Percentiles rank a stretch among this genome's conserved stretches.
These are phyloP conservation scores for Picea glauca DNA, from an alignment of 75 land plant genomes.

Conservation along the genomic window DNA sequence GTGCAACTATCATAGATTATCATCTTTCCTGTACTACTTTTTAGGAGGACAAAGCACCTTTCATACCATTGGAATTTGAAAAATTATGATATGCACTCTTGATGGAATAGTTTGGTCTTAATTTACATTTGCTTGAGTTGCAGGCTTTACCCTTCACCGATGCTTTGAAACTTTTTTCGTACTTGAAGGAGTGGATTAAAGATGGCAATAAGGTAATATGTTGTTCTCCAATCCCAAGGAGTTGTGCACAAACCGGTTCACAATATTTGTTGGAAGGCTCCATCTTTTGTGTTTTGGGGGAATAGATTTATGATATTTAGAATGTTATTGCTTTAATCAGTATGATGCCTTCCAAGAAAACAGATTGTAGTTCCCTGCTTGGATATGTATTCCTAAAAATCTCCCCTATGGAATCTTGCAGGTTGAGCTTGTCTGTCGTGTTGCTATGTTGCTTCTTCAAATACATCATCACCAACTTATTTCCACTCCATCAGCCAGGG, in stretches of 20 bases:
- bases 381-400: not conserved
- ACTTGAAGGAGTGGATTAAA: conserved; percentile 67
- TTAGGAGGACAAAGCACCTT: not conserved
- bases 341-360: not conserved
- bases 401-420: conserved; percentile 18
- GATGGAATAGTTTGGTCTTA: not conserved
- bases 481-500: conserved; percentile 66
- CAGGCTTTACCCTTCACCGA: conserved; percentile 93
- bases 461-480: conserved; percentile 81
- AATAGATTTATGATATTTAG: not conserved
- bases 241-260: not conserved
- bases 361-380: not conserved
- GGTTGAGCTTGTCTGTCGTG: conserved; percentile 90
- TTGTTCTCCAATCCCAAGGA: not conserved
- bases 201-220: conserved; percentile 65
- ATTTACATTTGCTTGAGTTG: not conserved
- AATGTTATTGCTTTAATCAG: not conserved
- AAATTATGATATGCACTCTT: not conserved
- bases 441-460: conserved; percentile 65
- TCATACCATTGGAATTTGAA: not conserved
- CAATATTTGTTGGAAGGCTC: not conserved
- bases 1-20: not conserved
- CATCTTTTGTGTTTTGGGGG: not conserved
- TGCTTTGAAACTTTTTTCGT: conserved; percentile 86
- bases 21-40: too few relatives aligned